Conservation (phyloP, 2,329 filamentous ascomycete genomes). For the Penicillium sp. region DNA sequence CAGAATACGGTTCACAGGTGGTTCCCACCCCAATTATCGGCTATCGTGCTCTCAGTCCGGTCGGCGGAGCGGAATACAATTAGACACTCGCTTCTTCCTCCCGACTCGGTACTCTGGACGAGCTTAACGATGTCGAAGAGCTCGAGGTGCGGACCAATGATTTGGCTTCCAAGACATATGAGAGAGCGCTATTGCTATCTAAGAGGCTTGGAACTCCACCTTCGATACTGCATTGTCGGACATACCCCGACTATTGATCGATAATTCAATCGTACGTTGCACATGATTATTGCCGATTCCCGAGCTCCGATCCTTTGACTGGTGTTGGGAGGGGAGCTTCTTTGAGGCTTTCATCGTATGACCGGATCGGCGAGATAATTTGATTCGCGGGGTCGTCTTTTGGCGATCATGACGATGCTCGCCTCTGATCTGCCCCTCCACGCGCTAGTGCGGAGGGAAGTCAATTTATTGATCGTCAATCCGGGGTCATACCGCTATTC, state of each 20-base stretch:
- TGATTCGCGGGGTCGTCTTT: not conserved
- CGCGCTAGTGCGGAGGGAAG: not conserved
- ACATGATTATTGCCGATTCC: not conserved
- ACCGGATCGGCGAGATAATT: not conserved
- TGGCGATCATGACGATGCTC: slow-evolving; percentile 6
- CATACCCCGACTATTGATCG: not conserved
- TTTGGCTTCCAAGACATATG: not conserved
- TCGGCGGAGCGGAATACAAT: slow-evolving; percentile 1
- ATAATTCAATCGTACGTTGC: not conserved
- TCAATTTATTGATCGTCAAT: slow-evolving; percentile 1
- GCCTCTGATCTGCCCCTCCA: not conserved
- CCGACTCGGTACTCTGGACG: not conserved
- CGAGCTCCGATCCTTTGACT: not conserved
- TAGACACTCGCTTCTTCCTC: not conserved
- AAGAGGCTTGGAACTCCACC: not conserved
- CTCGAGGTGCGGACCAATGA: not conserved
- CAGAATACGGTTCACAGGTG: not conserved
- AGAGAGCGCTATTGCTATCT: not conserved
- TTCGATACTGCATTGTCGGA: not conserved
- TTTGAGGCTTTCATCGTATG: not conserved
- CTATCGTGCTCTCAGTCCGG: not conserved
- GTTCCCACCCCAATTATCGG: not conserved
- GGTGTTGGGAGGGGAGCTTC: not conserved
- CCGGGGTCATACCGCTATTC: not conserved
- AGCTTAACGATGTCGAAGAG: not conserved